A percentile compares a stretch with the other conserved stretches of the same genome.
Conservation (phyloP, 163 green algal species). For the Chlamydomonas reinhardtii region DNA sequence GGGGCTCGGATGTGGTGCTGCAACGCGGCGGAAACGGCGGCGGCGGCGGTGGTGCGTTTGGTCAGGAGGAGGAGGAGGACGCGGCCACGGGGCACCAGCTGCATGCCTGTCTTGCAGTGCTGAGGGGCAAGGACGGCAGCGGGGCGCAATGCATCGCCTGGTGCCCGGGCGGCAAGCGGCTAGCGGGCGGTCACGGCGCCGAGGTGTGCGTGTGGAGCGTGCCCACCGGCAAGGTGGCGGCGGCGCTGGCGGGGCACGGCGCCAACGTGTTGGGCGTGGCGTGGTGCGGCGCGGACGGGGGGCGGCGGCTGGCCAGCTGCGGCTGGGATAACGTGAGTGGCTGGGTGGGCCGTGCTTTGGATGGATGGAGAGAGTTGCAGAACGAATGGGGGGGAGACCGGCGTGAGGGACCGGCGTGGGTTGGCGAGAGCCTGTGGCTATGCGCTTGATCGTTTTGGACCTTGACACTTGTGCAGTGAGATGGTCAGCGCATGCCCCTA, state of each 20-base stretch:
- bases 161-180: slow-evolving; percentile 6
- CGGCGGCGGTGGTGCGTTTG: not conserved
- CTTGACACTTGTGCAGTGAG: too few relatives aligned
- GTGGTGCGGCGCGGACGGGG: slow-evolving; percentile 1
- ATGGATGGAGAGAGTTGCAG: too few relatives aligned
- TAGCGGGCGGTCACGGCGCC: slow-evolving; percentile 26
- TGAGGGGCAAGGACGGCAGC: not conserved
- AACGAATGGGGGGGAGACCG: too few relatives aligned
- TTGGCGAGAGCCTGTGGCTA: too few relatives aligned
- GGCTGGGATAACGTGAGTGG: slow-evolving; percentile 15
- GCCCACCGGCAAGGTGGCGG: not conserved
- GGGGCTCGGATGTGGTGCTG: not conserved
- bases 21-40: not conserved
- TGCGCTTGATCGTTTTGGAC: too few relatives aligned
- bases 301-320: slow-evolving; percentile 17
- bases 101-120: not conserved
- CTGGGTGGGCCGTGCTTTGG: not conserved
- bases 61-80: not conserved
- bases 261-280: slow-evolving; percentile 22
- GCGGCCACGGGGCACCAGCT: not conserved
- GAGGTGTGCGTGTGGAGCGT: slow-evolving; percentile 49
- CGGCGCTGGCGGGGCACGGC: slow-evolving; percentile 2
- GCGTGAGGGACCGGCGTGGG: too few relatives aligned
- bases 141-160: slow-evolving; percentile 20
- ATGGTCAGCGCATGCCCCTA: too few relatives aligned